Evolutionary conservation across 1,284 basidiomycete genomes (phyloP), one percentile per base, ranked within the genome.

Genomic region (Pseudozyma hubeiensis): DNA sequence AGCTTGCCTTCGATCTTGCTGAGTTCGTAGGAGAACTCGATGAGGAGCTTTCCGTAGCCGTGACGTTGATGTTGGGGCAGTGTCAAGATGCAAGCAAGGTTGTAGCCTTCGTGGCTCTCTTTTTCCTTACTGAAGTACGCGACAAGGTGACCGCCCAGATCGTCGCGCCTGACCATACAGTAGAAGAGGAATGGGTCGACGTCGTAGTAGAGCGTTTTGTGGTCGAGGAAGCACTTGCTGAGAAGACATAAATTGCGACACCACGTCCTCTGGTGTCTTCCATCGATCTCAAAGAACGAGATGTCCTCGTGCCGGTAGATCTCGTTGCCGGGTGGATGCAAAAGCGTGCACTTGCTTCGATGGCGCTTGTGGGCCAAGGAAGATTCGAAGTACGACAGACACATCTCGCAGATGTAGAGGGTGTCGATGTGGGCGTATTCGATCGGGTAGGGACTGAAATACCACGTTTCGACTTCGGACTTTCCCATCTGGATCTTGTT

Each of bases 51-150:
- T 60, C 97, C 97, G 85, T 93, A 98, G 1, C 96, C 96, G 80
- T 92, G 91, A 39, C 97, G 91, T 85, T 99, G 97, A 84, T 98
- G 92, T 85, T 99, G 97, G 7, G 97, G 97, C 40, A 99, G 89
- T 10, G 97, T 97, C 69, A 99, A 87, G 86, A 99, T 98, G 88
- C 97, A 99, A 0, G 97, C 96, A 55, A 99, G 93, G 85, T 99
- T 99, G 88, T 99, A 99, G 78, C 91, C 93, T 82, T 99, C 96
- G 14, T 96, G 92, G 7, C 90, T 97, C 85, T 99, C 97, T 85
- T 99, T 99, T 86, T 99, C 97, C 84, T 99, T 99, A 35, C 94
- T 97, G 85, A 99, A 99, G 87, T 98, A 99, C 41, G 96, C 96
- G 72, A 99, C 92, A 75, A 97, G 87, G 84, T 99, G 97, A 83